Evolutionary conservation across 768 basidiomycete genomes (phyloP).

Genomic region (Pisolithus marmoratus): DNA sequence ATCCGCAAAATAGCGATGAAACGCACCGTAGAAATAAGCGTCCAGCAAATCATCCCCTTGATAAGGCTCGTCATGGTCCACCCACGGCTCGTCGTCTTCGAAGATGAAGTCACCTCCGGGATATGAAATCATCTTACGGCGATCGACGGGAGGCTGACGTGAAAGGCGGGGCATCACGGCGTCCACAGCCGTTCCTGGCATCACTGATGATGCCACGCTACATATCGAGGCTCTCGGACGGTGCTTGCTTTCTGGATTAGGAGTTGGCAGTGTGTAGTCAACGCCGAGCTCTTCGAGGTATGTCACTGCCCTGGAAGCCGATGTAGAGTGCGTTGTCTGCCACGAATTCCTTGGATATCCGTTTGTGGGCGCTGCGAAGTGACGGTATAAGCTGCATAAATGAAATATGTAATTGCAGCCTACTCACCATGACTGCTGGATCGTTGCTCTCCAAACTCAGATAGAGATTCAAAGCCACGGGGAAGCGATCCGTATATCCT

Average conservation of each 20-base stretch:
- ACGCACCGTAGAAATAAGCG: constrained; percentile 36
- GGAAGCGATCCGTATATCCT: constrained; percentile 16
- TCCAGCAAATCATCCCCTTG: constrained; percentile 36
- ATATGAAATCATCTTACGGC: constrained; percentile 10
- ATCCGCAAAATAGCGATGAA: not conserved
- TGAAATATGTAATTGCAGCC: not conserved
- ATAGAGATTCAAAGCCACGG: constrained; percentile 1
- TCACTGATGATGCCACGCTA: constrained; percentile 47
- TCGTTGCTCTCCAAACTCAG: constrained; percentile 2
- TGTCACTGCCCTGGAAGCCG: constrained; percentile 12
- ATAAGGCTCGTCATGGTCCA: constrained; percentile 20
- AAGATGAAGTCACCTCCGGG: constrained; percentile 18
- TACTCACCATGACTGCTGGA: constrained; percentile 11
- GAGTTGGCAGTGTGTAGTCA: constrained; percentile 22
- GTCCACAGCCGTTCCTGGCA: constrained; percentile 54
- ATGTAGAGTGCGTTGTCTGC: constrained; percentile 29
- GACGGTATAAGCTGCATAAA: not conserved
- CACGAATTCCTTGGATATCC: constrained; percentile 22
- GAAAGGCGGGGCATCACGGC: constrained; percentile 40
- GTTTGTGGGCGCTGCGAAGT: constrained; percentile 13
- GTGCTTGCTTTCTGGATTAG: constrained; percentile 12
- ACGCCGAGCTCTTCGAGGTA: constrained; percentile 29
- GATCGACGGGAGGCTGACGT: constrained; percentile 15
- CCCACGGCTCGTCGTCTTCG: constrained; percentile 15
- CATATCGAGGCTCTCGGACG: constrained; percentile 38